Percentiles rank a stretch among this genome's conserved stretches.
Conservation (phyloP, 805 yeast species). For the Zygosaccharomyces lentus region DNA sequence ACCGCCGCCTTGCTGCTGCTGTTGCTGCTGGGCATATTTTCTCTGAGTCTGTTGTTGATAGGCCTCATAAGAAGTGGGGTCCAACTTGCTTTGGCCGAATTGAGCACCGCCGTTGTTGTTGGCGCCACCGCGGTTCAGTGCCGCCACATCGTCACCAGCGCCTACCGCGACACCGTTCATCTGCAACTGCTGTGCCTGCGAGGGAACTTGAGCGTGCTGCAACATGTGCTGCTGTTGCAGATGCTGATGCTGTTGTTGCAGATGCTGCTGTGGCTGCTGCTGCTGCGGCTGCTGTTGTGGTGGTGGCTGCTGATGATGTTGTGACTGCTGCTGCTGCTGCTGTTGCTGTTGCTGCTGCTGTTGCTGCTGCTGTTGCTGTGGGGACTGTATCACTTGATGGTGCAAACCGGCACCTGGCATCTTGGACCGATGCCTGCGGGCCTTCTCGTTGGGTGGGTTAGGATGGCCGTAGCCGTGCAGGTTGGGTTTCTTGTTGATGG, state of each 20-base stretch:
- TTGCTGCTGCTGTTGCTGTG: constrained; percentile 17
- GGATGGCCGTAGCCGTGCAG: constrained; percentile 96
- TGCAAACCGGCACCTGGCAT: constrained; percentile 12
- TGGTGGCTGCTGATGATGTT: constrained; percentile 21
- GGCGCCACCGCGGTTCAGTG: constrained; percentile 9
- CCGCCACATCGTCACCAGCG: constrained; percentile 8
- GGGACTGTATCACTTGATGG: constrained; percentile 13
- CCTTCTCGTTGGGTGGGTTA: constrained; percentile 62
- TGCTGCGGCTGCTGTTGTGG: constrained; percentile 21
- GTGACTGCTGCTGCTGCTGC: constrained; percentile 26
- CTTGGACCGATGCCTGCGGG: constrained; percentile 26
- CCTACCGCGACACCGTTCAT: background rate
- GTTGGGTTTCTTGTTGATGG: constrained; percentile 86
- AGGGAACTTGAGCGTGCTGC: constrained; percentile 13
- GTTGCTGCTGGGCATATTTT: constrained; percentile 34
- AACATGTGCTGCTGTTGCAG: constrained; percentile 28
- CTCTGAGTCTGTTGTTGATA: constrained; percentile 37
- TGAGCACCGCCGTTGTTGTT: constrained; percentile 30
- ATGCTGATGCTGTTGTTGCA: constrained; percentile 24
- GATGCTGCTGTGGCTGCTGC: constrained; percentile 23
- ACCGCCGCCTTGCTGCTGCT: constrained; percentile 16
- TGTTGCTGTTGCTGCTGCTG: constrained; percentile 24
- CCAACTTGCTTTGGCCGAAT: constrained; percentile 35
- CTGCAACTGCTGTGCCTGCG: constrained; percentile 12
- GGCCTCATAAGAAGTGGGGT: constrained; percentile 41